Evolutionary conservation across 169 alveolate species (phyloP).

Genomic region (Babesia caballi): DNA sequence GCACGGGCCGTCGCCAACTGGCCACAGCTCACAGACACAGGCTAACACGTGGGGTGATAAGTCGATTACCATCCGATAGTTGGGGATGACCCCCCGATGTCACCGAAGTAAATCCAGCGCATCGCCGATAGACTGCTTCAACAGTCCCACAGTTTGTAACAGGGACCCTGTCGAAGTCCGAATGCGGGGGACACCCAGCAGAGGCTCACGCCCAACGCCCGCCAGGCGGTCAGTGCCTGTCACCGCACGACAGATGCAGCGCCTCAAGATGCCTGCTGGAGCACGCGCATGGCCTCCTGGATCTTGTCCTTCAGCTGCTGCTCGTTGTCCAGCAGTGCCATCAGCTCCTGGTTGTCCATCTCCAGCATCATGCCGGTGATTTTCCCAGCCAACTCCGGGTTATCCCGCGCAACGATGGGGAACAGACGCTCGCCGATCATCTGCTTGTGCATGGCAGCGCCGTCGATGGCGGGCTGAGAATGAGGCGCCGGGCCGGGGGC

Average conservation of each 20-base stretch:
- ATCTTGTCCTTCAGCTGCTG: conserved; percentile 87
- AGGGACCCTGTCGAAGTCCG: too few species aligned
- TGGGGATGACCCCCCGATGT: too few species aligned
- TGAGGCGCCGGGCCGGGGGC: conserved; percentile 54
- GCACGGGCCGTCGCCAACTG: too few species aligned
- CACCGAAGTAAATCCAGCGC: not conserved
- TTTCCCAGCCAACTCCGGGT: conserved; percentile 92
- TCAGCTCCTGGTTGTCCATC: conserved; percentile 91
- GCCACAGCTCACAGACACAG: too few species aligned
- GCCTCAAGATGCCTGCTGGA: conserved; percentile 75
- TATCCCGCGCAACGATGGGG: conserved; percentile 88
- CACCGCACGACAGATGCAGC: too few species aligned
- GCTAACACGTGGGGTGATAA: too few species aligned
- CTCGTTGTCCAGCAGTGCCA: conserved; percentile 86
- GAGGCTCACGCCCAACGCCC: too few species aligned
- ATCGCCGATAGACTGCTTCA: conserved; percentile 18
- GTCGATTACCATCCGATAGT: too few species aligned
- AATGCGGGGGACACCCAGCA: too few species aligned
- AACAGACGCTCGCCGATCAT: conserved; percentile 91
- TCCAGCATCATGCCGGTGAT: conserved; percentile 96
- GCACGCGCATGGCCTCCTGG: conserved; percentile 89
- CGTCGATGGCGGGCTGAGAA: conserved; percentile 65
- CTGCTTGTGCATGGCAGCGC: conserved; percentile 90
- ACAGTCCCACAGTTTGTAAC: not conserved
- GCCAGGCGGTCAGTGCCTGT: too few species aligned